These are phyloP conservation scores for Pythium graminicola DNA, from an alignment of 352 stramenopile species.

Conservation along the genomic window DNA sequence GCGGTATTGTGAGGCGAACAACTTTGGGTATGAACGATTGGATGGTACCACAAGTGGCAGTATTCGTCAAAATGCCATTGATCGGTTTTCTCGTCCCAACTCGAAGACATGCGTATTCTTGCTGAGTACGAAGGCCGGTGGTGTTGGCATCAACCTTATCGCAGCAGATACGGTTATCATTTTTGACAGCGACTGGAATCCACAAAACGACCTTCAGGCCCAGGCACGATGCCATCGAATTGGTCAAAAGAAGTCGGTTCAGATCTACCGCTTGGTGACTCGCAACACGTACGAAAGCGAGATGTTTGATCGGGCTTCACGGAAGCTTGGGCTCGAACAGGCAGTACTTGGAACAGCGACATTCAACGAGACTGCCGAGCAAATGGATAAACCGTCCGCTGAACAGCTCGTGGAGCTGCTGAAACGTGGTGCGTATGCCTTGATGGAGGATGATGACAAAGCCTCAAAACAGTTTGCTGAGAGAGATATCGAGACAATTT, in stretches of 20 bases:
- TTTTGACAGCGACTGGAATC: constrained; percentile 98
- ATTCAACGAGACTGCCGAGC: constrained; percentile 84
- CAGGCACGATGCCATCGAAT: constrained; percentile 89
- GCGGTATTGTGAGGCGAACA: constrained; percentile 93
- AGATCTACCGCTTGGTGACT: constrained; percentile 87
- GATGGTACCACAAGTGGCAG: constrained; percentile 95
- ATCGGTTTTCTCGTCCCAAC: constrained; percentile 85
- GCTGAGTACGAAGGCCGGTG: constrained; percentile 96
- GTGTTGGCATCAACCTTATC: constrained; percentile 89
- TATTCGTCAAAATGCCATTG: constrained; percentile 77
- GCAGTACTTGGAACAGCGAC: constrained; percentile 90
- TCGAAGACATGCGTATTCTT: constrained; percentile 97
- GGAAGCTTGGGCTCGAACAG: constrained; percentile 91
- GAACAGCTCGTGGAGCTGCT: constrained; percentile 97
- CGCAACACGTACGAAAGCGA: constrained; percentile 93
- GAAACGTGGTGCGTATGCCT: constrained; percentile 96
- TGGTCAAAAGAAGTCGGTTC: constrained; percentile 87
- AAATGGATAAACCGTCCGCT: constrained; percentile 76
- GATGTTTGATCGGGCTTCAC: constrained; percentile 91
- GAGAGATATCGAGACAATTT: constrained; percentile 95
- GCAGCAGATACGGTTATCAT: constrained; percentile 96
- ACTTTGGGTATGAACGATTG: constrained; percentile 95
- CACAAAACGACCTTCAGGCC: constrained; percentile 96
- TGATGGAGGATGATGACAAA: constrained; percentile 95
- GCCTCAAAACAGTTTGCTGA: constrained; percentile 93